These are phyloP conservation scores for Aureobasidium musti DNA, from an alignment of 2,329 filamentous ascomycete species.

Conservation along the genomic window DNA sequence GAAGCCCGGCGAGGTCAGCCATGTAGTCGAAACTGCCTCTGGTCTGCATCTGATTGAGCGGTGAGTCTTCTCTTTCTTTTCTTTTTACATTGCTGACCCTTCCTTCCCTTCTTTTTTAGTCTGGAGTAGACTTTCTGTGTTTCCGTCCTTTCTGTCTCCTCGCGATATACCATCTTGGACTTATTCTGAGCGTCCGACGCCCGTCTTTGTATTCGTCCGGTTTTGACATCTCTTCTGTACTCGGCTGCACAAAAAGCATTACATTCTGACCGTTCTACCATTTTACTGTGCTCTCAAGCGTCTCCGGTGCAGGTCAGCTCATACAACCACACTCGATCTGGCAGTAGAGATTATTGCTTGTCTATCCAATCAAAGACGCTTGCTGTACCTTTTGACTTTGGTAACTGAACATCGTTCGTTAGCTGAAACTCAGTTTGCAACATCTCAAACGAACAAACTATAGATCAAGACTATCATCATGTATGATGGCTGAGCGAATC, in stretches of 20 bases:
- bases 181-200: constrained; percentile 13
- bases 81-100: constrained; percentile 4
- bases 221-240: constrained; percentile 1
- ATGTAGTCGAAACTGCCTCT: constrained; percentile 86
- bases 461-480: background rate
- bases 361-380: background rate
- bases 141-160: constrained; percentile 3
- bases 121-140: constrained; percentile 29
- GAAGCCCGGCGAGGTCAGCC: constrained; percentile 81
- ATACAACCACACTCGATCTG: background rate
- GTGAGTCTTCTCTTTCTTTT: constrained; percentile 52
- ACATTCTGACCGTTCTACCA: background rate
- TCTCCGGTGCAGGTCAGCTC: background rate
- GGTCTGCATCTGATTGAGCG: constrained; percentile 95
- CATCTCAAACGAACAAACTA: background rate
- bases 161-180: constrained; percentile 26
- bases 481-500: background rate
- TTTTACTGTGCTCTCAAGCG: background rate
- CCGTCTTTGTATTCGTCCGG: constrained; percentile 16
- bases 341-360: background rate
- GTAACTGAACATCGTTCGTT: background rate
- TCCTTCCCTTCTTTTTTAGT: constrained; percentile 14
- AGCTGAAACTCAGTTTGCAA: background rate
- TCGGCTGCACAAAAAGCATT: constrained; percentile 21
- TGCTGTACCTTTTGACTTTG: constrained; percentile 3